Conservation (phyloP, 345 rosid genomes). For the Linum lewisii region DNA sequence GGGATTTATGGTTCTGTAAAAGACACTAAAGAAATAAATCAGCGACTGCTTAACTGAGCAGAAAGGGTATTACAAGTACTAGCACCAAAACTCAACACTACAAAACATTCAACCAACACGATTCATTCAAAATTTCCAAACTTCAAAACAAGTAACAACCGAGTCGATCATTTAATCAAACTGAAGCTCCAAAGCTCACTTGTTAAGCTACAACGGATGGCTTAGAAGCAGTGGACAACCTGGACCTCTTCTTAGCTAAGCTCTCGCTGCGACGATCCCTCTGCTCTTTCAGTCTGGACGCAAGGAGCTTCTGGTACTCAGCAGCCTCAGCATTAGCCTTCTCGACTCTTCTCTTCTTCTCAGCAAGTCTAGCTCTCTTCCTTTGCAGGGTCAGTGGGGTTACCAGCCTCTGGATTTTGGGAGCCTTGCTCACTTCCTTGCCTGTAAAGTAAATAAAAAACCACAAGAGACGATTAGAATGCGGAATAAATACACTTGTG, state of each 20-base stretch:
- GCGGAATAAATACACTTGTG: not conserved
- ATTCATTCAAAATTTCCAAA: no score
- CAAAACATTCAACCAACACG: no score
- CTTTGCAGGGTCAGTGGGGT: not conserved
- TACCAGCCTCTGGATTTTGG: not conserved
- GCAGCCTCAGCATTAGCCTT: not conserved
- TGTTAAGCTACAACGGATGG: not conserved
- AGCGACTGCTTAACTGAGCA: no score
- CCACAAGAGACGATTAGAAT: not conserved
- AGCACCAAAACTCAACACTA: no score
- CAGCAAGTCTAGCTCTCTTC: not conserved
- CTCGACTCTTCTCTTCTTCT: not conserved
- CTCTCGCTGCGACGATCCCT: not conserved
- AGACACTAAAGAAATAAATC: no score
- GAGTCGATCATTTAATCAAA: no score
- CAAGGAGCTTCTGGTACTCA: not conserved
- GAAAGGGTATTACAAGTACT: no score
- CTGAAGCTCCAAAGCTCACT: not conserved
- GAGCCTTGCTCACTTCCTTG: not conserved
- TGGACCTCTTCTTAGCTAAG: not conserved
- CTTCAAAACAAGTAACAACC: no score
- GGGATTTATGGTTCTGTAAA: no score
- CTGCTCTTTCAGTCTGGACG: not conserved
- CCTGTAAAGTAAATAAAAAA: not conserved
- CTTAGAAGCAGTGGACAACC: not conserved